Base-by-base conservation (phyloP, 176 grass and related monocot genomes). In the Oryza glaberrima region DNA sequence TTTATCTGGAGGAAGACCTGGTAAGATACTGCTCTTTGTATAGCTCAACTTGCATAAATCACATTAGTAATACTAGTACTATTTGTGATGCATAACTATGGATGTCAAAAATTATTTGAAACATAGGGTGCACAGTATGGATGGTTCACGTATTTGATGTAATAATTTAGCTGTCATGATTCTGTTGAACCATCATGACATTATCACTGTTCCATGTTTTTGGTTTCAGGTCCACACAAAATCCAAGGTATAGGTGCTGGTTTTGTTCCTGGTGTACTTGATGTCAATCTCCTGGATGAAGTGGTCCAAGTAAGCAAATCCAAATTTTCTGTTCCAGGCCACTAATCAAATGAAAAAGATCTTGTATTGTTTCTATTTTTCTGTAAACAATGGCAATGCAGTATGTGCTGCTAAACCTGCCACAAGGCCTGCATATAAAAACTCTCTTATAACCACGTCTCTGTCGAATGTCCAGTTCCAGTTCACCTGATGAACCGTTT, bases 201-300 rank as follows among this genome's bases (percentile, higher is more conserved):
- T 70, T 40, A 70, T 70, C 17, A 41, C 8, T 11, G 10, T n/a
- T 71, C 69, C 69, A 71, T 65, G 15, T 41, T 72, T 41, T 75
- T 23, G 19, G 16, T 64, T 30, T 48, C 38, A 91, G 89, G 84
- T 75, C 89, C 89, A 15, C 85, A 91, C 81, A 91, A 91, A 41
- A 91, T 91, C 73, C 89, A 91, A 75, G 89, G 85, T 60, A 87
- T 91, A 45, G 89, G 89, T 81, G 75, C 85, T 75, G 85, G 85
- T 10, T 91, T 91, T 76, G 41, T 91, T 70, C 85, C 89, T 65
- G 89, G 84, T 70, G 89, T 91, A 71, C 65, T 91, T 81, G 80
- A 81, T 77, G 80, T 81, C 60, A 15, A 77, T 84, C 61, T 91
- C 70, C 79, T 91, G 36, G 89, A 91, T 77, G 89, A 91, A 87